These are phyloP conservation scores for Salix brachista DNA, from an alignment of 345 rosid species.

Conservation along the genomic window DNA sequence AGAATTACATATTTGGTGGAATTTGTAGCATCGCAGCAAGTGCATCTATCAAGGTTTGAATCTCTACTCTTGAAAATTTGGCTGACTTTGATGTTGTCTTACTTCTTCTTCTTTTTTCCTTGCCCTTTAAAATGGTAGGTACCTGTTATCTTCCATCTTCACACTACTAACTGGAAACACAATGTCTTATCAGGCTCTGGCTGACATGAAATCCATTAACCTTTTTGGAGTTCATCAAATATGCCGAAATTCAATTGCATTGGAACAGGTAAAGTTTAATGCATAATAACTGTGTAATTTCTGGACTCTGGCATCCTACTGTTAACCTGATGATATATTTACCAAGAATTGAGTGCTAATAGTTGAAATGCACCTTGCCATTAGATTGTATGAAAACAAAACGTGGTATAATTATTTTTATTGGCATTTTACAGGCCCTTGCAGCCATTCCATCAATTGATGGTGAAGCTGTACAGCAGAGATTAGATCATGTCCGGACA, in stretches of 20 bases:
- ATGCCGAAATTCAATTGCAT: constrained; percentile 89
- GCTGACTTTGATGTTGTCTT: constrained; percentile 1
- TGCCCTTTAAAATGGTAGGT: not conserved
- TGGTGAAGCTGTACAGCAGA: constrained; percentile 66
- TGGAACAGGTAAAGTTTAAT: constrained; percentile 75
- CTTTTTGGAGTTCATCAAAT: constrained; percentile 99
- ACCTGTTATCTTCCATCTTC: not conserved
- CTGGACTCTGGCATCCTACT: not conserved
- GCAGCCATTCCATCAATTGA: constrained; percentile 87
- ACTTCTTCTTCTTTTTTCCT: not conserved
- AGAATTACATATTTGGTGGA: constrained; percentile 93
- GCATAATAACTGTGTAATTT: not conserved
- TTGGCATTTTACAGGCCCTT: constrained; percentile 59
- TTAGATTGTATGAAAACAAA: not conserved
- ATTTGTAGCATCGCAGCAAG: constrained; percentile 79
- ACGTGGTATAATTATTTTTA: not conserved
- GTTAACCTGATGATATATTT: not conserved
- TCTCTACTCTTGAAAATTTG: constrained; percentile 6
- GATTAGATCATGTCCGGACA: constrained; percentile 78
- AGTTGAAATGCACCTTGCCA: not conserved
- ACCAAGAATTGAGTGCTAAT: not conserved
- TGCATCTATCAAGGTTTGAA: constrained; percentile 79
- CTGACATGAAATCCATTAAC: constrained; percentile 72
- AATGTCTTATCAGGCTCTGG: constrained; percentile 61
- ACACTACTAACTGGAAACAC: constrained; percentile 13